Conservation (phyloP, 1,284 basidiomycete genomes). For the Ganoderma boninense region DNA sequence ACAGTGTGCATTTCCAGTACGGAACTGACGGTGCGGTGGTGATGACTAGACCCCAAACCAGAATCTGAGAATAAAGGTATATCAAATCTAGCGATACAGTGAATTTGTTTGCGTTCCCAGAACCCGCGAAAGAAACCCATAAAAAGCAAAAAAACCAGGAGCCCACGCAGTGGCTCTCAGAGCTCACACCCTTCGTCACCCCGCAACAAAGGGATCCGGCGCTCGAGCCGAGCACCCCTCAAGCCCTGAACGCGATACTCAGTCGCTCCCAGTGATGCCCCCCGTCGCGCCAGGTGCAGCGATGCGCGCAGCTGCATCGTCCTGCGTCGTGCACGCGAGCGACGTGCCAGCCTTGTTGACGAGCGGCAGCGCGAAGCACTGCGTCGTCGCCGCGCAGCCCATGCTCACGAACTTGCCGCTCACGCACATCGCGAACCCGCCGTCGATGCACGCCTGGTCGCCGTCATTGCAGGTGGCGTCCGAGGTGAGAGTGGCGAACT, state of each 20-base stretch:
- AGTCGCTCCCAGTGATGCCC: conserved; percentile 39
- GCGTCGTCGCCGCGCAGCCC: conserved; percentile 48
- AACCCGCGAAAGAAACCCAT: neutral
- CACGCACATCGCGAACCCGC: conserved; percentile 49
- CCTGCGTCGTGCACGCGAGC: conserved; percentile 53
- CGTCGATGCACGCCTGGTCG: conserved; percentile 53
- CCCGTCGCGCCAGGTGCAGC: conserved; percentile 52
- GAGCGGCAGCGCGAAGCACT: conserved; percentile 62
- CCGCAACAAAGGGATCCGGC: neutral
- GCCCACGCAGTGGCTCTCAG: neutral
- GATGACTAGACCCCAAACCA: neutral
- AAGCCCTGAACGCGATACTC: neutral
- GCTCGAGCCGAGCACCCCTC: neutral
- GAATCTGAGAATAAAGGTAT: neutral
- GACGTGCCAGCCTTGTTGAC: conserved; percentile 58
- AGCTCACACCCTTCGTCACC: conserved; percentile 3
- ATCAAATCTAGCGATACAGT: conserved; percentile 3
- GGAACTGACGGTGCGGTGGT: neutral
- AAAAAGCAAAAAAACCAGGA: neutral
- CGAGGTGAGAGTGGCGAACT: conserved; percentile 52
- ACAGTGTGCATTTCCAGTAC: neutral
- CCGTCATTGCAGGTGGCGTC: conserved; percentile 53
- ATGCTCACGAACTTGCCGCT: conserved; percentile 46
- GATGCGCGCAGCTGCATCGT: conserved; percentile 53
- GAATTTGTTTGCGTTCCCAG: neutral